These are phyloP conservation scores for Phaeosphaeriaceae sp. DNA, from an alignment of 2,329 filamentous ascomycete genomes.

Conservation along the genomic window DNA sequence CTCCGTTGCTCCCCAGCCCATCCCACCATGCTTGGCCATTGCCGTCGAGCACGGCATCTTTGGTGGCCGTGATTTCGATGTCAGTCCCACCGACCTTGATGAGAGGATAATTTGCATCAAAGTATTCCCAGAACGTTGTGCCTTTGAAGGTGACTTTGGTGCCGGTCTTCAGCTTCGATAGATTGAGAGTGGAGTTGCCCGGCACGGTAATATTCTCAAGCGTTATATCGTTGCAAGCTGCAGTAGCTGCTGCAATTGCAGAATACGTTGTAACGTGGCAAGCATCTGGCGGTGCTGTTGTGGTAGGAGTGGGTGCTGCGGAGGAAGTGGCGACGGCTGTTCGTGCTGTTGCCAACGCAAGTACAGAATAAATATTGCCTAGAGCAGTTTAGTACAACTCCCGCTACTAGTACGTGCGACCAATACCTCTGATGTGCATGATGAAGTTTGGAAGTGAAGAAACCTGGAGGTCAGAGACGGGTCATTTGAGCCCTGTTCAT, in stretches of 20 bases:
- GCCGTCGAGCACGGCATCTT: constrained; percentile 30
- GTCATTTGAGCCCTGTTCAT: not conserved
- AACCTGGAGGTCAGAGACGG: not conserved
- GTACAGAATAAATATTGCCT: not conserved
- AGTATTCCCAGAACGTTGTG: constrained; percentile 35
- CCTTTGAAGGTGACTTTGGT: constrained; percentile 52
- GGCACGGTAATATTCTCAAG: constrained; percentile 49
- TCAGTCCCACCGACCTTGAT: constrained; percentile 46
- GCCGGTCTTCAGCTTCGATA: constrained; percentile 51
- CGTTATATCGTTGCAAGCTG: constrained; percentile 53
- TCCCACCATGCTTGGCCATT: constrained; percentile 35
- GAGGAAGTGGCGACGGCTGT: not conserved
- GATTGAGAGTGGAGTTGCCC: constrained; percentile 50
- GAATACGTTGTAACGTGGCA: constrained; percentile 32
- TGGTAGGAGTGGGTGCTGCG: constrained; percentile 7
- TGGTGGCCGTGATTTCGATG: constrained; percentile 54
- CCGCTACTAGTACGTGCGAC: not conserved
- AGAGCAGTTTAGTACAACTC: not conserved
- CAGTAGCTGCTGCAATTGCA: constrained; percentile 41
- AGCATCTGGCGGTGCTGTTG: constrained; percentile 4
- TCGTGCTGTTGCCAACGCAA: not conserved
- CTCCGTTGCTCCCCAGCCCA: constrained; percentile 56
- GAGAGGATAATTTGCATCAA: constrained; percentile 47
- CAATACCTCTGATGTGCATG: not conserved
- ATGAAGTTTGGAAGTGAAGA: not conserved